These are phyloP conservation scores for Eucalyptus albens DNA, from an alignment of 345 rosid genomes.

Conservation along the genomic window DNA sequence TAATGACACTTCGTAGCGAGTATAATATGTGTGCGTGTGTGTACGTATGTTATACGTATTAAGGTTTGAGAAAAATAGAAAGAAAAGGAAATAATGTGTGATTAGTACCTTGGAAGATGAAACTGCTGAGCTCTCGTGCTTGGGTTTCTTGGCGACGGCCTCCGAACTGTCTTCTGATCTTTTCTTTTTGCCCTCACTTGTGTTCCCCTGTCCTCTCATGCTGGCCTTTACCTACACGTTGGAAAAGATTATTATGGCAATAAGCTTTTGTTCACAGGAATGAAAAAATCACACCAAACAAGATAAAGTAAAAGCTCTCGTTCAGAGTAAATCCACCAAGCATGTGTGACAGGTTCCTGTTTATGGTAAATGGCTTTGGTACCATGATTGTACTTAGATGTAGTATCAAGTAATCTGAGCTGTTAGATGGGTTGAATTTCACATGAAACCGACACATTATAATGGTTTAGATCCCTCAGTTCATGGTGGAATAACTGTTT, in stretches of 20 bases:
- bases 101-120: constrained; percentile 50
- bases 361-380: not conserved
- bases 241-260: not conserved
- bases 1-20: not conserved
- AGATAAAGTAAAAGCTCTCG: not conserved
- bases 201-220: constrained; percentile 17
- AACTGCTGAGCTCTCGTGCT: constrained; percentile 33
- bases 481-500: not conserved
- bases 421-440: not conserved
- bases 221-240: constrained; percentile 10
- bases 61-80: not conserved
- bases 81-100: not conserved
- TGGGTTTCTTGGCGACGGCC: constrained; percentile 1
- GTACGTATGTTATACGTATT: not conserved
- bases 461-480: not conserved
- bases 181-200: constrained; percentile 57
- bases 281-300: not conserved
- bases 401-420: not conserved
- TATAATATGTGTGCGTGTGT: not conserved
- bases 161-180: constrained; percentile 37
- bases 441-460: not conserved
- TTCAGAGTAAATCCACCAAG: not conserved
- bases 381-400: not conserved
- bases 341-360: not conserved
- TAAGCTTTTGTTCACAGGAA: not conserved